These are phyloP conservation scores for Moniliella sp. DNA, from an alignment of 1,284 basidiomycete species.

Conservation along the genomic window DNA sequence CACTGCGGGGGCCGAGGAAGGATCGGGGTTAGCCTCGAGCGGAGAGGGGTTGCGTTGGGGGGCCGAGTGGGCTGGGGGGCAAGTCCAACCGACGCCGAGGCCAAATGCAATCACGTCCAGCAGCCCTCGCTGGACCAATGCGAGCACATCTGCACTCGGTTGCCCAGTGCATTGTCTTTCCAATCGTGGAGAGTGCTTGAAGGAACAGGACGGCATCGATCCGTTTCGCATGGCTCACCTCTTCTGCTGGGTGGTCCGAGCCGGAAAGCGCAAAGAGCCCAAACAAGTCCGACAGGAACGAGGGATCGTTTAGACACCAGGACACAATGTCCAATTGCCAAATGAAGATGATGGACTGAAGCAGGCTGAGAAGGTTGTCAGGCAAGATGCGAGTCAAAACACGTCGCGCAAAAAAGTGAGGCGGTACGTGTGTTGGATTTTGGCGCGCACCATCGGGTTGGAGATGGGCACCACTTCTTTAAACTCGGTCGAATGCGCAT, in stretches of 20 bases:
- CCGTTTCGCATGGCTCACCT: no score
- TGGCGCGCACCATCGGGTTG: constrained; percentile 21
- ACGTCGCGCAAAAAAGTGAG: constrained; percentile 94
- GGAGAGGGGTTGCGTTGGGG: no score
- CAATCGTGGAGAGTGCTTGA: constrained; percentile 81
- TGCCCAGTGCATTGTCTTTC: constrained; percentile 81
- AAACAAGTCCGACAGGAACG: constrained; percentile 58
- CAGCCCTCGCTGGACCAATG: constrained; percentile 68
- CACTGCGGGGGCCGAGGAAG: no score
- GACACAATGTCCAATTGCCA: constrained; percentile 94
- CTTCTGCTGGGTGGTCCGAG: constrained; percentile 4
- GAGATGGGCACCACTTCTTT: constrained; percentile 25
- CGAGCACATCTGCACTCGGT: constrained; percentile 65
- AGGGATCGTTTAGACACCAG: constrained; percentile 57
- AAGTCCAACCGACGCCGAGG: no score
- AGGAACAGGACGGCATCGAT: constrained; percentile 44
- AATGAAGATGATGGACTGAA: constrained; percentile 92
- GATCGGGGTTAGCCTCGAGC: no score
- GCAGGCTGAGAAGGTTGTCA: constrained; percentile 84
- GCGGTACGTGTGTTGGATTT: constrained; percentile 88
- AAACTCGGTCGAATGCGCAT: constrained; percentile 57
- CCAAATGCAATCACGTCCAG: constrained; percentile 64
- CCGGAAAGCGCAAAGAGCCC: constrained; percentile 44
- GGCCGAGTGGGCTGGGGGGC: no score
- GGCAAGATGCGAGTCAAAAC: constrained; percentile 75